Base-by-base conservation (phyloP, 331 rosid species). In the Acacia concinna region DNA sequence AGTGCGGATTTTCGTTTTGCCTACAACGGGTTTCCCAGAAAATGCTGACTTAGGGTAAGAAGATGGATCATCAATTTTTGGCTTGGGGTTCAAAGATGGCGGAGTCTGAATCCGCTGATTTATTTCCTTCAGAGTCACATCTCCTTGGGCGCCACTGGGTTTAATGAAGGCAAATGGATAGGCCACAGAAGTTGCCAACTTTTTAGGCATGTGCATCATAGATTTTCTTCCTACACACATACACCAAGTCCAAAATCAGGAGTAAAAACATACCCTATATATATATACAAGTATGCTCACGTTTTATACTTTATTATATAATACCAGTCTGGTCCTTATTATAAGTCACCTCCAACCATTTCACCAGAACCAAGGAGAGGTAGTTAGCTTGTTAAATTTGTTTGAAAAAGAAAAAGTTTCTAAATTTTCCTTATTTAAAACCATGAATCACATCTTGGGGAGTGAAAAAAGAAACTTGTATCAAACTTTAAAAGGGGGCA, bases 21-120 rank as follows among this genome's bases (percentile, higher is more conserved):
- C 97, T 49, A 96, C 99, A 3, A 96, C 98, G 5, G 99, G 98
- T 88, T 96, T 96, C 73, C 99, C 99, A 8, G 99, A 93, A 84
- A 96, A 91, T 75, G 99, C 98, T 31, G 99, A 96, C 76, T 90
- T 95, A 47, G 97, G 99, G 79, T 79, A 96, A 46, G 86, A 81
- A 34, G 81, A 70, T 12, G 89, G 91, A 68, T 96, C 97, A 64
- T 88, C 94, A 2, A 15, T 27, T 35, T 17, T 86, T 70, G 86
- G 82, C 84, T 86, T 83, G 0, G 84, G 67, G 77, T 89, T 93
- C 14, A 88, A 93, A 46, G 95, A 93, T 60, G 97, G 88, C 2
- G 97, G 97, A 32, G 92, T 90, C 18, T 52, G 92, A 79, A 96
- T 96, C 78, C 92, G 91, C 89, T 90, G 97, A 87, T 96, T 96